Conservation (phyloP, 306 rosid genomes). For the Ceratonia siliqua region DNA sequence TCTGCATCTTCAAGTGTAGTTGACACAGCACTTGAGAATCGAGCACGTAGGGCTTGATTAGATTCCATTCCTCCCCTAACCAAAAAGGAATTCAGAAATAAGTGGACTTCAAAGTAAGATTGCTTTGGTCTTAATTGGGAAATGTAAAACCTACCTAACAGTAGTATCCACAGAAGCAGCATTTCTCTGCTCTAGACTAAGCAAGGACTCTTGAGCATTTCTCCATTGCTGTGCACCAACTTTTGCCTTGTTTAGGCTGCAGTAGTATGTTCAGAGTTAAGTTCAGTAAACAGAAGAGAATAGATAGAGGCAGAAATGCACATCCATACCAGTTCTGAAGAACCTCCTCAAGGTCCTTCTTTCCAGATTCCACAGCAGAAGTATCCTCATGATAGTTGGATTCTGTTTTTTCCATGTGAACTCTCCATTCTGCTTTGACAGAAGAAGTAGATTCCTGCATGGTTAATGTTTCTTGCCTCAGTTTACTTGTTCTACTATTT, state of each 20-base stretch:
- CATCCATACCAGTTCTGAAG: slow-evolving; percentile 75
- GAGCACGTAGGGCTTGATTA: slow-evolving; percentile 70
- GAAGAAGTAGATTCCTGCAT: slow-evolving; percentile 84
- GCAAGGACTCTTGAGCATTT: slow-evolving; percentile 90
- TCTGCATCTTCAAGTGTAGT: slow-evolving; percentile 85
- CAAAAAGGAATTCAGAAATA: slow-evolving; percentile 11
- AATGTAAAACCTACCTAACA: slow-evolving; percentile 62
- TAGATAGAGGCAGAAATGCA: slow-evolving; percentile 23
- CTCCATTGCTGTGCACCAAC: slow-evolving; percentile 94
- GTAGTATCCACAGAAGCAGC: slow-evolving; percentile 80
- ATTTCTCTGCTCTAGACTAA: slow-evolving; percentile 69
- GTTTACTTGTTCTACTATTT: slow-evolving; percentile 68
- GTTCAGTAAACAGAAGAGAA: slow-evolving; percentile 25
- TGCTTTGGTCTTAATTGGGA: slow-evolving; percentile 1
- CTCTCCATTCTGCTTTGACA: slow-evolving; percentile 76
- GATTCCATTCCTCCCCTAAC: slow-evolving; percentile 85
- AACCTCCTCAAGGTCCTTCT: slow-evolving; percentile 79
- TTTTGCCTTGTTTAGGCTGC: slow-evolving; percentile 84
- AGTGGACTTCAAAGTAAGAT: slow-evolving; percentile 16
- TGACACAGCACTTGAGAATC: slow-evolving; percentile 71
- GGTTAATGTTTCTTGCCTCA: slow-evolving; percentile 82
- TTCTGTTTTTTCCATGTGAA: slow-evolving; percentile 89
- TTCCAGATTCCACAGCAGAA: slow-evolving; percentile 81
- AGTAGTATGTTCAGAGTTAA: slow-evolving; percentile 25
- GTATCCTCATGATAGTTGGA: slow-evolving; percentile 77